phyloP scores from a whole-genome alignment of 2,329 filamentous ascomycete species.

The Cordyceps fumosorosea region DNA sequence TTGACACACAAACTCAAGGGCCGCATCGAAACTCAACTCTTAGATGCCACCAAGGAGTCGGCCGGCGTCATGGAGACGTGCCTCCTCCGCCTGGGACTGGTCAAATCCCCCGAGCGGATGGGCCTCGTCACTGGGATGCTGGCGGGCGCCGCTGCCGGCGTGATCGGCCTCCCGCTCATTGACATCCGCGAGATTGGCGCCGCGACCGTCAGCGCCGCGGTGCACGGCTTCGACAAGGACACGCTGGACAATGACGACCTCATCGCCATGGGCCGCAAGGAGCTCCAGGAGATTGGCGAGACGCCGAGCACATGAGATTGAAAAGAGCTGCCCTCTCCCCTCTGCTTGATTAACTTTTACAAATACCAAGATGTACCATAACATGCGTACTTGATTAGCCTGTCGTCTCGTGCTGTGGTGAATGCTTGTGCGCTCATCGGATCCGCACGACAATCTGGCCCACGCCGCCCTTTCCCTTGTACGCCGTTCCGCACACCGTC shows the following conservation, averaged over 20 bases:
- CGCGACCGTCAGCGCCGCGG: conserved; percentile 1
- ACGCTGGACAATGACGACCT: conserved; percentile 11
- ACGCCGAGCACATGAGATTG: background rate
- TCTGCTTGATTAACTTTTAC: too few relatives aligned
- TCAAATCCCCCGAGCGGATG: conserved; percentile 21
- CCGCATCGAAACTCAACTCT: conserved; percentile 36
- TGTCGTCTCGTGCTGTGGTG: too few relatives aligned
- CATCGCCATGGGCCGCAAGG: background rate
- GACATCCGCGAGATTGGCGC: conserved; percentile 4
- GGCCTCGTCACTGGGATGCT: conserved; percentile 1
- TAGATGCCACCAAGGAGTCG: conserved; percentile 34
- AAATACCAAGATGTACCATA: background rate
- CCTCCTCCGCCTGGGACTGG: conserved; percentile 37
- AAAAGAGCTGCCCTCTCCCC: too few relatives aligned
- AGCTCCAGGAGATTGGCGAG: background rate
- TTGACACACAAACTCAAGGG: conserved; percentile 29
- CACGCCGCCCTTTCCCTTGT: conserved; percentile 34
- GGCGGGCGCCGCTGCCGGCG: background rate
- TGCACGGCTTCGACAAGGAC: conserved; percentile 9
- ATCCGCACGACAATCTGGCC: conserved; percentile 37
- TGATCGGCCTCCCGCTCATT: conserved; percentile 6
- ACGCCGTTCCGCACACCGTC: conserved; percentile 33
- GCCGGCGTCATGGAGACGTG: conserved; percentile 30
- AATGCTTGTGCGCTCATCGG: conserved; percentile 13
- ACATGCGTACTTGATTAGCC: too few relatives aligned